These are phyloP conservation scores for Porosira glacialis DNA, from an alignment of 352 stramenopile genomes.

Conservation along the genomic window DNA sequence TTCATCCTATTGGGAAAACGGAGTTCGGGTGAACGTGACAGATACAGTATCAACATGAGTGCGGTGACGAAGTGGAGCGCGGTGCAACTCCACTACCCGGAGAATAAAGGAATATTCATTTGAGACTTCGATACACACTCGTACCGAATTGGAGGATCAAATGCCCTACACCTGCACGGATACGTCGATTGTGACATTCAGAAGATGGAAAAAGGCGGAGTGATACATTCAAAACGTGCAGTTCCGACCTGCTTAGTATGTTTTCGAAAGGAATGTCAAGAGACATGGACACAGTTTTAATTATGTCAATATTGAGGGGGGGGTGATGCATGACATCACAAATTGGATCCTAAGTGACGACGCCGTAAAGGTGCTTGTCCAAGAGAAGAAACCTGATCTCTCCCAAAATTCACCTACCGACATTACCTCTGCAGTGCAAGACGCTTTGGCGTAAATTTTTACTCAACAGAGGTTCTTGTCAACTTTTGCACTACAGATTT, in stretches of 20 bases:
- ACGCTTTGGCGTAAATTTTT: too few relatives aligned
- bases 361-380: too few relatives aligned
- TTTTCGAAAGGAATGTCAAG: slow-evolving; percentile 31
- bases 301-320: slow-evolving; percentile 25
- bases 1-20: neutral
- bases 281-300: slow-evolving; percentile 10
- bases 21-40: slow-evolving; percentile 1
- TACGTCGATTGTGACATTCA: slow-evolving; percentile 19
- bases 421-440: too few relatives aligned
- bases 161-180: neutral
- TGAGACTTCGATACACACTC: slow-evolving; percentile 23
- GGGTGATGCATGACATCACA: neutral
- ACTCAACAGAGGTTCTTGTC: too few relatives aligned
- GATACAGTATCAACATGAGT: slow-evolving; percentile 7
- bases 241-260: slow-evolving; percentile 5
- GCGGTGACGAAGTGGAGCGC: neutral
- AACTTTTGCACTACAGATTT: too few relatives aligned
- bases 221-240: slow-evolving; percentile 27
- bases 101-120: slow-evolving; percentile 14
- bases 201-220: slow-evolving; percentile 24
- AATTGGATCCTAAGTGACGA: too few relatives aligned
- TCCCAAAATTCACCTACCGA: too few relatives aligned
- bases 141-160: slow-evolving; percentile 4
- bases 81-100: slow-evolving; percentile 8
- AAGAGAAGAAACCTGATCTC: too few relatives aligned